phyloP scores from a whole-genome alignment of 2,329 filamentous ascomycete species.

The Arthrinium phaeospermum region DNA sequence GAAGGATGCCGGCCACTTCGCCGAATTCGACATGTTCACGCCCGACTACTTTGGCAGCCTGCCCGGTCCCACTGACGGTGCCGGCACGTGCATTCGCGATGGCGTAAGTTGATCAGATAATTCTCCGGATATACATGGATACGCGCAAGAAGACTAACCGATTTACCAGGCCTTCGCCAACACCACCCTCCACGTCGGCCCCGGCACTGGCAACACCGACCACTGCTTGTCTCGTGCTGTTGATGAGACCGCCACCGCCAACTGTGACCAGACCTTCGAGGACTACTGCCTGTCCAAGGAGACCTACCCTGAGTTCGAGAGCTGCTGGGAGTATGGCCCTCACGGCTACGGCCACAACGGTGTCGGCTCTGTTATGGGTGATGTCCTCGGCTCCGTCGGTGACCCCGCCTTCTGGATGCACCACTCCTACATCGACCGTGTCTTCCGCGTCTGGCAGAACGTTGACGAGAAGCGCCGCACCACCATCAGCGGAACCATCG shows the following conservation, averaged over 20 bases:
- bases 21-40: slow-evolving; percentile 37
- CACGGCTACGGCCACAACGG: slow-evolving; percentile 43
- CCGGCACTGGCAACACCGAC: slow-evolving; percentile 32
- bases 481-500: slow-evolving; percentile 28
- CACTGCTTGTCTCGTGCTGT: slow-evolving; percentile 41
- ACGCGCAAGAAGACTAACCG: slow-evolving; percentile 10
- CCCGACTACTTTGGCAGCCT: slow-evolving; percentile 37
- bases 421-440: slow-evolving; percentile 24
- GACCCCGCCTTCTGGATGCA: slow-evolving; percentile 38
- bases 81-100: slow-evolving; percentile 35
- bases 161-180: slow-evolving; percentile 31
- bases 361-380: slow-evolving; percentile 39
- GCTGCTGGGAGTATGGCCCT: slow-evolving; percentile 31
- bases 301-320: slow-evolving; percentile 22
- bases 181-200: slow-evolving; percentile 27
- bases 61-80: slow-evolving; percentile 32
- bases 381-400: slow-evolving; percentile 37
- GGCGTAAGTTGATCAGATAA: slow-evolving; percentile 32
- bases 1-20: slow-evolving; percentile 39
- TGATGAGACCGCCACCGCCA: slow-evolving; percentile 34
- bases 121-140: neutral
- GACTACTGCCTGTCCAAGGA: slow-evolving; percentile 25
- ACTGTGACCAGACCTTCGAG: slow-evolving; percentile 30
- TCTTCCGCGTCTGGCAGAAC: slow-evolving; percentile 29
- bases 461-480: slow-evolving; percentile 34